phyloP scores from a whole-genome alignment of 148 eudicot genomes.

The Nepenthes gracilis region DNA sequence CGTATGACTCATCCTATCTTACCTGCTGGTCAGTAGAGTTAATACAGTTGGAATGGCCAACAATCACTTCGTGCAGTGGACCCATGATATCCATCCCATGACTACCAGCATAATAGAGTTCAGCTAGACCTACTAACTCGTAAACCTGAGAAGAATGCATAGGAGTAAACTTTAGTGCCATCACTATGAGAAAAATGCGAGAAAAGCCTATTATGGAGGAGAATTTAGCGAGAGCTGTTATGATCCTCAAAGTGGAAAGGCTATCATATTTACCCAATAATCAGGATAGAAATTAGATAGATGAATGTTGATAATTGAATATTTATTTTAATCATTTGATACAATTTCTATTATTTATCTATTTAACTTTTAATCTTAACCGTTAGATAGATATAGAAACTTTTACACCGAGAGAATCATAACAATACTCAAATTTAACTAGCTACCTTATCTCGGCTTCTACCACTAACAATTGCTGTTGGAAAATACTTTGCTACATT shows the following conservation, averaged over 20 bases:
- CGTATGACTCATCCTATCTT: background rate
- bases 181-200: no score
- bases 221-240: no score
- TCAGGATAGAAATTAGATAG: no score
- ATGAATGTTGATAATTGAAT: no score
- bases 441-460: constrained; percentile 96
- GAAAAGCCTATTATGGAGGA: no score
- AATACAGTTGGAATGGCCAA: constrained; percentile 17
- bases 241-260: no score
- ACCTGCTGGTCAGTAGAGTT: constrained; percentile 49
- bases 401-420: no score
- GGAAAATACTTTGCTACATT: constrained; percentile 75
- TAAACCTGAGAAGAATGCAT: constrained; percentile 28
- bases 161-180: constrained; percentile 25
- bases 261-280: no score
- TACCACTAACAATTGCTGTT: constrained; percentile 91
- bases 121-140: constrained; percentile 63
- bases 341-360: no score
- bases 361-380: no score
- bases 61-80: constrained; percentile 26
- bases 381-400: no score
- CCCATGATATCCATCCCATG: constrained; percentile 93
- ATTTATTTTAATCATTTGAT: no score
- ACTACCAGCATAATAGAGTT: constrained; percentile 88
- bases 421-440: background rate